Conservation (phyloP, 202 grass and related monocot genomes). For the Schoenoplectus triqueter region DNA sequence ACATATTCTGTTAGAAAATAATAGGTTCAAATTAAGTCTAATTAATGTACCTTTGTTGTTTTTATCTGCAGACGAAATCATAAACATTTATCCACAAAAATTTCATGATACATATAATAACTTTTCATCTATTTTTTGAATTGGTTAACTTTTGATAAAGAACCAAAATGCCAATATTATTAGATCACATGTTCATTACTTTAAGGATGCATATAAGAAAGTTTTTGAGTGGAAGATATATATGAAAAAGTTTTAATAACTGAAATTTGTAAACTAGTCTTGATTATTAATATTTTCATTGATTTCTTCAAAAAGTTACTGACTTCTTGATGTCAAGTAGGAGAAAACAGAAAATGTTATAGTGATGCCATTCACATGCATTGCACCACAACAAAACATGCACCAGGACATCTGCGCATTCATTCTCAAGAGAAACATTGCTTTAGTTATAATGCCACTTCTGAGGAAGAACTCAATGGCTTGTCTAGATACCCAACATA, state of each 20-base stretch:
- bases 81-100: no score
- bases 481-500: background rate
- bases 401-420: conserved; percentile 50
- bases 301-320: background rate
- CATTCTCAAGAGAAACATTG: conserved; percentile 37
- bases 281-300: background rate
- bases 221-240: no score
- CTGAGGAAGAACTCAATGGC: conserved; percentile 33
- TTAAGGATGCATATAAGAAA: no score
- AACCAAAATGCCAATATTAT: no score
- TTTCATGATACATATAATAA: no score
- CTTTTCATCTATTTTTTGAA: no score
- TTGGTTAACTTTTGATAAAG: no score
- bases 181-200: no score
- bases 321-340: conserved; percentile 10
- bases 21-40: background rate
- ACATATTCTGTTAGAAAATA: background rate
- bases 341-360: conserved; percentile 33
- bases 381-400: conserved; percentile 43
- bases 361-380: conserved; percentile 47
- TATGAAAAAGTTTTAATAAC: background rate
- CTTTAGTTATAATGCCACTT: conserved; percentile 44
- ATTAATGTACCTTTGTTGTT: background rate
- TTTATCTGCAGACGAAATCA: background rate
- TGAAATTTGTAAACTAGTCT: background rate